Base-by-base conservation (phyloP, 495 filamentous ascomycete genomes). In the Jackrogersella multiformis region DNA sequence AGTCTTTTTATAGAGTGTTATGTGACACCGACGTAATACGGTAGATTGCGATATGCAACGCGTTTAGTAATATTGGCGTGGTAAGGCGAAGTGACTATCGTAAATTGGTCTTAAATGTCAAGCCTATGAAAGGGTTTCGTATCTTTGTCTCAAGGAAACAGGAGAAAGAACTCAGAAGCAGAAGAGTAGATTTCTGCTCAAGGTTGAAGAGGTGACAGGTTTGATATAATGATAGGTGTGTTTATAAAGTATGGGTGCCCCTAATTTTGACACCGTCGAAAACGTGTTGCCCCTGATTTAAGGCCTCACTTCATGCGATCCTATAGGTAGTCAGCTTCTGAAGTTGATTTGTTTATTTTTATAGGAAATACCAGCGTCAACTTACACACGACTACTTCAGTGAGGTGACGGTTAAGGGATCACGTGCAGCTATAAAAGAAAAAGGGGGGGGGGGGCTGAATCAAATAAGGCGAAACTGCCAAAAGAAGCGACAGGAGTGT, bases 401-500 rank as follows among this genome's bases (percentile, higher is more conserved):
- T 49, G 30, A 7, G 1, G 13, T 38, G 32, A 16, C 32, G 8
- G 9, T 36, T 38, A 36, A 24, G 58, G 48, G 38, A 18, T 61
- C 28, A 54, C 26, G 38, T 35, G 26, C 9, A 5, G 42, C 7
- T 15, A 26, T 16, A 49, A 58, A 48, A 28, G 6, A n/a, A 24
- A n/a, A n/a, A n/a, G n/a, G n/a, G n/a, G n/a, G n/a, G n/a, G 20
- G 28, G 20, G 26, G 26, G 7, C 26, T 30, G n/a, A 16, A 6
- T 61, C 16, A 53, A 32, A 23, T 16, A 53, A 6, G 20, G 30
- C 28, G 9, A 56, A 39, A 32, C 15, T 20, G 36, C 58, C 38
- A 42, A 38, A 34, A 39, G 16, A 44, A 64, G 23, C 21, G 42
- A 18, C 26, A 53, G 16, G 20, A 34, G 20, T 42, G 26, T 53